Evolutionary conservation across 345 rosid species (phyloP).

Genomic region (Citrus unshiu): DNA sequence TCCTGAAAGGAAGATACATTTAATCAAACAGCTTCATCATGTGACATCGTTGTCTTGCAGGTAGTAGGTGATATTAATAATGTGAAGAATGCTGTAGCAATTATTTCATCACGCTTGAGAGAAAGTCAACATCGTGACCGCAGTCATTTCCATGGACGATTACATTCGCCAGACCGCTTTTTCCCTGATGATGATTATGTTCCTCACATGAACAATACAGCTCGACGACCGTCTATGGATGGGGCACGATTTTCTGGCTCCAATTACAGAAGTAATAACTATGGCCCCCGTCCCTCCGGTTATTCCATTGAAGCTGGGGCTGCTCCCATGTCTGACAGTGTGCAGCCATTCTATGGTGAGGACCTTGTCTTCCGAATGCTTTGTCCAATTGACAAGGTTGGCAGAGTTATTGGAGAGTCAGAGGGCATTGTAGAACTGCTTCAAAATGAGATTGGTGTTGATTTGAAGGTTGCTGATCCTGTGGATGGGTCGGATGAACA

Average conservation of each 20-base stretch:
- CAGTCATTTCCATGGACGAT: conserved; percentile 68
- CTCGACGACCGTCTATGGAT: conserved; percentile 56
- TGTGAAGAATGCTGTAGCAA: conserved; percentile 75
- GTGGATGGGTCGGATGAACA: conserved; percentile 87
- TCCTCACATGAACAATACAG: conserved; percentile 45
- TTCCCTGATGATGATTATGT: conserved; percentile 76
- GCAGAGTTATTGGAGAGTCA: conserved; percentile 64
- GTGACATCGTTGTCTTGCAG: conserved; percentile 34
- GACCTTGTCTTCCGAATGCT: conserved; percentile 89
- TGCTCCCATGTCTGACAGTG: conserved; percentile 44
- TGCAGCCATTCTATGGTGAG: conserved; percentile 57
- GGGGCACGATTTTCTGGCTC: conserved; percentile 50
- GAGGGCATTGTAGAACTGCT: conserved; percentile 80
- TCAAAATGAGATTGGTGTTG: conserved; percentile 89
- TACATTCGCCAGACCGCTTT: conserved; percentile 68
- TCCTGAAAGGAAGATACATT: background rate
- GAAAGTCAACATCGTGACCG: conserved; percentile 99
- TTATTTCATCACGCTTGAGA: conserved; percentile 78
- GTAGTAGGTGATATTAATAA: conserved; percentile 77
- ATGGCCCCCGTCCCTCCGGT: conserved; percentile 53
- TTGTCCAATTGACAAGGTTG: conserved; percentile 82
- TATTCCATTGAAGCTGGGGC: conserved; percentile 44
- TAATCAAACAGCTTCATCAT: background rate
- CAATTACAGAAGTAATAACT: conserved; percentile 50
- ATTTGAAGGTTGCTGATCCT: conserved; percentile 72